phyloP scores from a whole-genome alignment of 2,329 filamentous ascomycete genomes.

The Rhinocladiella similis region DNA sequence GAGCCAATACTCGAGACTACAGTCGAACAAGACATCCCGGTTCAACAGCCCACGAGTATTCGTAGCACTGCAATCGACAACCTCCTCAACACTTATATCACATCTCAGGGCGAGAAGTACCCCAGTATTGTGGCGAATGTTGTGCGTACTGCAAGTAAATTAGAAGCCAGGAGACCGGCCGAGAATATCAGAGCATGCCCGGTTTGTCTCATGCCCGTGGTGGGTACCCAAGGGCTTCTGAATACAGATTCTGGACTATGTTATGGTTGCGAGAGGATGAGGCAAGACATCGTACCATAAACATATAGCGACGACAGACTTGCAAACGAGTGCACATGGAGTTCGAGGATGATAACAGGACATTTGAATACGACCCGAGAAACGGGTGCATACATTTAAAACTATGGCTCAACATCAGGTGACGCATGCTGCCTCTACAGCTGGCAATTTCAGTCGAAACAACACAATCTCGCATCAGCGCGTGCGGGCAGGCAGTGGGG shows the following conservation, averaged over 20 bases:
- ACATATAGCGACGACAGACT: no score
- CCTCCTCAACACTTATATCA: slow-evolving; percentile 86
- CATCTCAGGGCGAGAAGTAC: slow-evolving; percentile 79
- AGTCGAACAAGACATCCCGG: slow-evolving; percentile 17
- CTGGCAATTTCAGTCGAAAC: not conserved
- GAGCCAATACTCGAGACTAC: slow-evolving; percentile 9
- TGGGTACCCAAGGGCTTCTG: not conserved
- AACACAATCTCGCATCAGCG: slow-evolving; percentile 11
- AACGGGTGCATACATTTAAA: not conserved
- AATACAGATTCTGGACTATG: slow-evolving; percentile 30
- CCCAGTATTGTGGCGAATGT: slow-evolving; percentile 94
- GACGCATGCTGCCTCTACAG: not conserved
- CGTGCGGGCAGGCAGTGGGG: slow-evolving; percentile 25
- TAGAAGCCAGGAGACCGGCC: slow-evolving; percentile 46
- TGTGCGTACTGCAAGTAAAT: slow-evolving; percentile 83
- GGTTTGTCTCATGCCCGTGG: slow-evolving; percentile 42
- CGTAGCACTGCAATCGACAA: slow-evolving; percentile 87
- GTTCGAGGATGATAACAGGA: no score
- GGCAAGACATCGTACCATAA: slow-evolving; percentile 25
- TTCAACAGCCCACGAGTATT: slow-evolving; percentile 41
- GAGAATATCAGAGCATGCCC: slow-evolving; percentile 67
- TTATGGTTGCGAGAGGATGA: slow-evolving; percentile 47
- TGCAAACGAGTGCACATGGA: no score
- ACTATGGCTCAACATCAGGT: not conserved
- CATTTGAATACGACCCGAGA: not conserved